Percentiles rank a stretch among this genome's conserved stretches.
Evolutionary conservation across 2,329 filamentous ascomycete genomes (phyloP).

Genomic region (Meredithiella fracta): DNA sequence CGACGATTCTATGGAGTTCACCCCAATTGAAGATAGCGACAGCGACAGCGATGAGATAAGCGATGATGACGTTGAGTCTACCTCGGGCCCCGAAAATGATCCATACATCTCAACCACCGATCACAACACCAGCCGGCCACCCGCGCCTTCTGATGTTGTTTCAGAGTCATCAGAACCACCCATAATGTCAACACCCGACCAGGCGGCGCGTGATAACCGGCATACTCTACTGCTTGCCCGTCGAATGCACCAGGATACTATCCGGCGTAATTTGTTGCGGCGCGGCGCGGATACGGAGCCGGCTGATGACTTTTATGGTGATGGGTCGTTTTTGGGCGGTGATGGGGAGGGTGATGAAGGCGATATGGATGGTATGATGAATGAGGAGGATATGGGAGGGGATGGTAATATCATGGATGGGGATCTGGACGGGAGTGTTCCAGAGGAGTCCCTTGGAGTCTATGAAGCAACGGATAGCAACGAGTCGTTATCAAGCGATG

Average conservation of each 20-base stretch:
- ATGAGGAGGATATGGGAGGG: slow-evolving; percentile 40
- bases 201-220: slow-evolving; percentile 26
- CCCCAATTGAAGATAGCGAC: slow-evolving; percentile 27
- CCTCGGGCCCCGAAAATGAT: background rate
- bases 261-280: slow-evolving; percentile 28
- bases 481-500: slow-evolving; percentile 39
- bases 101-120: too few species aligned
- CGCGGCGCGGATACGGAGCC: slow-evolving; percentile 26
- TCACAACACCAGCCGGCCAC: slow-evolving; percentile 16
- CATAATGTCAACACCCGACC: slow-evolving; percentile 17
- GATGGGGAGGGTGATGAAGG: slow-evolving; percentile 6
- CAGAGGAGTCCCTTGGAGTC: slow-evolving; percentile 41
- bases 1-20: slow-evolving; percentile 14
- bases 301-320: slow-evolving; percentile 31
- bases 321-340: slow-evolving; percentile 27
- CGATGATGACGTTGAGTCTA: slow-evolving; percentile 23
- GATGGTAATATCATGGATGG: slow-evolving; percentile 39
- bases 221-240: slow-evolving; percentile 33
- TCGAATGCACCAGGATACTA: slow-evolving; percentile 42
- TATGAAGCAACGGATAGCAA: slow-evolving; percentile 71
- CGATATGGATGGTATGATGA: slow-evolving; percentile 36
- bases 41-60: too few species aligned
- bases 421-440: slow-evolving; percentile 57
- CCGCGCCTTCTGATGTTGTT: background rate
- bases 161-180: background rate